Conservation (phyloP, 192 early-diverging fungal genomes). For the Bifiguratus adelaidae region DNA sequence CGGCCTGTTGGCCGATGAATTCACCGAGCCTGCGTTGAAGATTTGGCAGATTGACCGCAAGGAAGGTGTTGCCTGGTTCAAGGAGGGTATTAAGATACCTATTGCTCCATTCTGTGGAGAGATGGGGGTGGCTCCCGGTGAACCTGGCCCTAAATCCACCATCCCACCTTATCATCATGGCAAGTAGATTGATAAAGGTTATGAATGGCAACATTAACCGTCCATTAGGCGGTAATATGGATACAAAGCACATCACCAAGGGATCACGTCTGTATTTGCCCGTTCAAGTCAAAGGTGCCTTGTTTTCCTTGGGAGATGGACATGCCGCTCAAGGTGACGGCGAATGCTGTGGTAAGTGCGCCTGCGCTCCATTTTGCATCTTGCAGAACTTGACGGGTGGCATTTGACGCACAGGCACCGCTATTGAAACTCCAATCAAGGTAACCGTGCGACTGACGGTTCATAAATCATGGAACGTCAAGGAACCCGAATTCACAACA, state of each 20-base stretch:
- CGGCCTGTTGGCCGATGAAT: not conserved
- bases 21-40: not conserved
- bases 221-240: not conserved
- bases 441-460: not conserved
- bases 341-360: not conserved
- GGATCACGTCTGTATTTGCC: not conserved
- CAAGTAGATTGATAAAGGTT: not conserved
- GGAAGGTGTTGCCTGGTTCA: not conserved
- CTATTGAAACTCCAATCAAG: not conserved
- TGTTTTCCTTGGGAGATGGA: slow-evolving; percentile 1
- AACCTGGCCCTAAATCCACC: not conserved
- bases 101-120: slow-evolving; percentile 2
- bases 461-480: not conserved
- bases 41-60: not conserved
- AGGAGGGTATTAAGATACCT: not conserved
- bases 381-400: not conserved
- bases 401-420: not conserved
- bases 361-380: not conserved
- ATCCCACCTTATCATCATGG: slow-evolving; percentile 1
- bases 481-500: not conserved
- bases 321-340: slow-evolving; percentile 2
- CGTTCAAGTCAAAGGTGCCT: slow-evolving; percentile 1
- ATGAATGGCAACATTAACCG: not conserved
- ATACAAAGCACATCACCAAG: not conserved
- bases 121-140: not conserved